Evolutionary conservation across 306 rosid species (phyloP), one percentile per base, ranked within the genome.

Genomic region (Abrus precatorius): DNA sequence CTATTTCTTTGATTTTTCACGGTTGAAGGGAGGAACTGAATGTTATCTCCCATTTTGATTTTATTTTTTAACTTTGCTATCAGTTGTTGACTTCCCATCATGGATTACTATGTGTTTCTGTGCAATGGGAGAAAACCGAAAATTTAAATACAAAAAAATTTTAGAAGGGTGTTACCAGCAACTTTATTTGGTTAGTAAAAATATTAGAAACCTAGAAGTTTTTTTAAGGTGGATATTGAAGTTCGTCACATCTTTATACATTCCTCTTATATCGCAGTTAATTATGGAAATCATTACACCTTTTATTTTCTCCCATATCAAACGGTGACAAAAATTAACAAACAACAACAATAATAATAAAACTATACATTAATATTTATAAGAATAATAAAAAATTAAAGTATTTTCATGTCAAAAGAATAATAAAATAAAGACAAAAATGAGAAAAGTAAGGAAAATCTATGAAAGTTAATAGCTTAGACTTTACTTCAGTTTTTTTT

Each of bases 81-180:
- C 59, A 36, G 29, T 44, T 50, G 43, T 53, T 32, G n/a, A 72
- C 32, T 78, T 78, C 55, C 44, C 66, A 65, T 78, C 2, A 66
- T 74, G 65, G 40, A 65, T 64, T 33, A 13, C 52, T 32, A 38
- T 34, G 36, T 59, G 10, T 59, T 59, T 32, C 8, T 14, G 43
- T 59, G 14, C 3, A 4, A 32, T 30, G 13, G 14, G 36, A 30
- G 40, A 59, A 30, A 9, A 59, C 10, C 12, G 8, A 5, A 59
- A 30, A 6, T 9, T 32, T 32, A 32, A 5, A 9, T 60, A 30
- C 8, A 4, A 36, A 36, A 36, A 62, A 6, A 62, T 55, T 55
- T 55, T 34, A 7, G 12, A 62, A 62, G 11, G 47, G 2, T 59
- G 65, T 59, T 61, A 29, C 63, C 44, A 11, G 20, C 67, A 60